Base-by-base conservation (phyloP, 2,329 filamentous ascomycete genomes). In the Akanthomyces dipterigenus region DNA sequence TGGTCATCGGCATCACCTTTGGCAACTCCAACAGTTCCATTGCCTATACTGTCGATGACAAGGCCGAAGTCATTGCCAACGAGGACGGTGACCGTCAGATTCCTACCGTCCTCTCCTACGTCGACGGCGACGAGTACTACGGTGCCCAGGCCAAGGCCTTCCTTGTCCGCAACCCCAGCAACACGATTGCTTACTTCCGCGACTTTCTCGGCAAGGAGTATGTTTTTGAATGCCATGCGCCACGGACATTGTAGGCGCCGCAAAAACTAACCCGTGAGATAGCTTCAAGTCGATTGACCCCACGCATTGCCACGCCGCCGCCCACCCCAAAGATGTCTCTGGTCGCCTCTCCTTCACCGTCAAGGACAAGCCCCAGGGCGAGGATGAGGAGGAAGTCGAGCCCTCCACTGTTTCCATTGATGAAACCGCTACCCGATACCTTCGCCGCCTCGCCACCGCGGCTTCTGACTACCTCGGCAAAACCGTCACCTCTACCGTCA, bases 31-130 rank as follows among this genome's bases (percentile, higher is more conserved):
- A 96, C 87, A 96, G 91, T 80, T 97, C 92, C 64, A 97, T 99
- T 78, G 93, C 93, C 70, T 92, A 88, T 75, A 96, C 93, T 51
- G 85, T 88, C 64, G 93, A 98, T 72, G 93, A 96, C 77, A 96
- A 96, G 82, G 88, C 92, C 66, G 91, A 97, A 75, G 93, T 99
- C 66, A 98, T 99, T 78, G 95, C 95, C 72, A 98, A 99, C 79
- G 95, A 98, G 80, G 95, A 98, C 73, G 95, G 95, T 82, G 91
- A 99, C 78, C 93, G 95, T 76, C 93, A 98, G 77, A 99, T 99
- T 67, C 95, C 95, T 67, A 91, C 92, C 48, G 87, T 96, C 69
- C 82, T 99, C 69, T 97, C 95, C 42, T 99, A 99, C 75, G 88
- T 96, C 71, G 88, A 93, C 60, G 95, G 93, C 67, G 95, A 99